phyloP scores from a whole-genome alignment of 2,329 filamentous ascomycete genomes.

The Triangularia setosa region DNA sequence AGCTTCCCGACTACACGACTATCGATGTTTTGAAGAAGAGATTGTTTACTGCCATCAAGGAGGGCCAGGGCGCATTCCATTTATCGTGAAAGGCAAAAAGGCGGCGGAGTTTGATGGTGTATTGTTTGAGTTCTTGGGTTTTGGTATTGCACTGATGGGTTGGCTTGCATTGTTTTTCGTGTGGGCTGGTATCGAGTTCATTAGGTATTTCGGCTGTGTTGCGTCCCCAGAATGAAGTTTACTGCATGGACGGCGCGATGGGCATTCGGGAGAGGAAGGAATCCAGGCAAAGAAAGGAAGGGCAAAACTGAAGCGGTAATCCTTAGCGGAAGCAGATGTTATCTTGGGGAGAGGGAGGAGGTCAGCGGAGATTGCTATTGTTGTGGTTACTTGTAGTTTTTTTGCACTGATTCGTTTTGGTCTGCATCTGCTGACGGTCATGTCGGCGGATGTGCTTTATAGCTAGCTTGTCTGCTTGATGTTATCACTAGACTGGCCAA shows the following conservation, averaged over 20 bases:
- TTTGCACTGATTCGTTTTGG: neutral
- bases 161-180: neutral
- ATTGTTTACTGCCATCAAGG: conserved; percentile 80
- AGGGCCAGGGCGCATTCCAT: conserved; percentile 97
- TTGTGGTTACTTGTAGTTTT: neutral
- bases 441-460: neutral
- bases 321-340: neutral
- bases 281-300: neutral
- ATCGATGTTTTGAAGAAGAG: conserved; percentile 73
- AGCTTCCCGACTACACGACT: conserved; percentile 88
- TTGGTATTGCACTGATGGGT: neutral
- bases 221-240: neutral
- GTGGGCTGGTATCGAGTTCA: neutral
- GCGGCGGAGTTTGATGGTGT: neutral
- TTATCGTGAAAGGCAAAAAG: conserved; percentile 59
- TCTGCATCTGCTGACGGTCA: neutral
- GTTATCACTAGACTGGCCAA: neutral
- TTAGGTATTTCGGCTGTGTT: neutral
- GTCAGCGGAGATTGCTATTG: neutral
- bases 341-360: neutral
- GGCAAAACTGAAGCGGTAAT: neutral
- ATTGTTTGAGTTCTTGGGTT: neutral
- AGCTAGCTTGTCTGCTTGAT: neutral
- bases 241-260: conserved; percentile 1
- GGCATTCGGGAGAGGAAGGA: neutral